Conservation (phyloP, 2,329 filamentous ascomycete genomes). For the Colletotrichum tropicicola region DNA sequence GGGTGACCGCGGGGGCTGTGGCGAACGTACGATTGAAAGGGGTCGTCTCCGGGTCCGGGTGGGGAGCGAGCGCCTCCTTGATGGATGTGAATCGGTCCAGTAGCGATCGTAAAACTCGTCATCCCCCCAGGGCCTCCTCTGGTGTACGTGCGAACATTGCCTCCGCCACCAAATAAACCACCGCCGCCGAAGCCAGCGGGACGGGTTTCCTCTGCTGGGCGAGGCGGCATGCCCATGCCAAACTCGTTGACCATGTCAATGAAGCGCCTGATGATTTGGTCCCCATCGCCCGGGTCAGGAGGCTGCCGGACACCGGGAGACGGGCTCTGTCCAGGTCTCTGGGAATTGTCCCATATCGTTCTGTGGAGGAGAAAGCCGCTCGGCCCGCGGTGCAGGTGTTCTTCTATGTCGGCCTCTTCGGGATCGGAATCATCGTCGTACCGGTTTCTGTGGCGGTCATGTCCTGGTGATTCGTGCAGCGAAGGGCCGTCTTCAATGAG, state of each 20-base stretch:
- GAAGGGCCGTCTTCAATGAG: slow-evolving; percentile 38
- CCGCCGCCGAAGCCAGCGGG: slow-evolving; percentile 30
- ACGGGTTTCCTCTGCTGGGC: slow-evolving; percentile 17
- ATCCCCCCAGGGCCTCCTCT: slow-evolving; percentile 47
- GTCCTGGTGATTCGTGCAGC: slow-evolving; percentile 19
- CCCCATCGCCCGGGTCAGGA: slow-evolving; percentile 38
- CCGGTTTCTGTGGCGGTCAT: slow-evolving; percentile 31
- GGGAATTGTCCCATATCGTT: slow-evolving; percentile 37
- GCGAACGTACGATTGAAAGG: slow-evolving; percentile 59
- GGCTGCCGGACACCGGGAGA: slow-evolving; percentile 6
- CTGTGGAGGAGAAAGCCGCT: slow-evolving; percentile 51
- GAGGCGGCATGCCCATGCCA: slow-evolving; percentile 31
- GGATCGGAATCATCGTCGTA: slow-evolving; percentile 61
- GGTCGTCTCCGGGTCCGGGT: slow-evolving; percentile 38
- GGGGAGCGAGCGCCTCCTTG: slow-evolving; percentile 26
- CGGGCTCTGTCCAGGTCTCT: slow-evolving; percentile 13
- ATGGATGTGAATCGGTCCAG: slow-evolving; percentile 42
- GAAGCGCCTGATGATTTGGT: slow-evolving; percentile 52
- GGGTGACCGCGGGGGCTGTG: slow-evolving; percentile 8
- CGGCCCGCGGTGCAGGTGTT: slow-evolving; percentile 51
- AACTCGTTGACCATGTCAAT: slow-evolving; percentile 53
- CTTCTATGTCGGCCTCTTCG: slow-evolving; percentile 67
- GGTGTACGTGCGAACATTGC: slow-evolving; percentile 48
- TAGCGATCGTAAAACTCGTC: slow-evolving; percentile 59
- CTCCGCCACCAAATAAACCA: slow-evolving; percentile 35